A percentile compares a stretch with the other conserved stretches of the same genome.
Conservation (phyloP, 192 early-diverging fungal genomes). For the Rhizoclosmatium sp. region DNA sequence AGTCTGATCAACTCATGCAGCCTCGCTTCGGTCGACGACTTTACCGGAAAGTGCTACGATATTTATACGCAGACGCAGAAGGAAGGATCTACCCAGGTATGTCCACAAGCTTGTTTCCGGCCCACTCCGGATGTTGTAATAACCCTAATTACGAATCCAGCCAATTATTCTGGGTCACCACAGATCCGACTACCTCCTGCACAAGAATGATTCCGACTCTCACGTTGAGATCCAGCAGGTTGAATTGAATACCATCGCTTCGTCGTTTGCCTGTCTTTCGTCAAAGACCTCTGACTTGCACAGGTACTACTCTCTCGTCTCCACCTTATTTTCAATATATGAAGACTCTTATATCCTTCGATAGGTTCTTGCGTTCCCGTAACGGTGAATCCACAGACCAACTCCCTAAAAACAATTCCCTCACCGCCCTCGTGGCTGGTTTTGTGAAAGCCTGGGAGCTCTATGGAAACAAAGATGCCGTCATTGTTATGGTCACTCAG, state of each 20-base stretch:
- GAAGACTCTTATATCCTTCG: too few species aligned
- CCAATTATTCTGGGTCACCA: slow-evolving; percentile 82
- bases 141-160: slow-evolving; percentile 38
- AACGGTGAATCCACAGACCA: not conserved
- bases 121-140: too few species aligned
- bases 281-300: slow-evolving; percentile 79
- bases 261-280: slow-evolving; percentile 89
- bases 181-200: slow-evolving; percentile 92
- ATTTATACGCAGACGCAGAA: slow-evolving; percentile 74
- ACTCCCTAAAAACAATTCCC: slow-evolving; percentile 66
- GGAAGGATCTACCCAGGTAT: slow-evolving; percentile 69
- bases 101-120: not conserved
- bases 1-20: slow-evolving; percentile 42
- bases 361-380: not conserved
- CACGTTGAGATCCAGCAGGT: slow-evolving; percentile 85
- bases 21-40: slow-evolving; percentile 82
- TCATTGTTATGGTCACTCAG: slow-evolving; percentile 89
- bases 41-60: slow-evolving; percentile 74
- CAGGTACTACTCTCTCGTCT: slow-evolving; percentile 49
- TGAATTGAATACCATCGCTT: slow-evolving; percentile 95
- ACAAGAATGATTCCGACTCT: slow-evolving; percentile 54
- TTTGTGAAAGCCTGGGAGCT: slow-evolving; percentile 70
- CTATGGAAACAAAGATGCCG: slow-evolving; percentile 64
- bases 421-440: slow-evolving; percentile 75
- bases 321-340: not conserved